Base-by-base conservation (phyloP, 192 early-diverging fungal species). In the Backusella tarrabulga region DNA sequence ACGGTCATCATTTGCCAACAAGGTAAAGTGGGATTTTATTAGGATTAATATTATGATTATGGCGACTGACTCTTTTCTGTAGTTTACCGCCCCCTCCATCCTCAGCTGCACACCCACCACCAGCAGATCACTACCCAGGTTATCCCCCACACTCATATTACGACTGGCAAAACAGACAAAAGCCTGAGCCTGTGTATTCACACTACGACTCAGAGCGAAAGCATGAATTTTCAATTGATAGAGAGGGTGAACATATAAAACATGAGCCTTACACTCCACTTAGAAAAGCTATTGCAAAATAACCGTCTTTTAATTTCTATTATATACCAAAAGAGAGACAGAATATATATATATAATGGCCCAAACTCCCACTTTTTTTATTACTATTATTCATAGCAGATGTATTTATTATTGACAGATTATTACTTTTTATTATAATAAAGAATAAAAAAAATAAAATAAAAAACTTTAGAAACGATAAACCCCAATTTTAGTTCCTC, bases 181-280 rank as follows among this genome's bases (percentile, higher is more conserved):
- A 72, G 7, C 23, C 29, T 29, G 42, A 72, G 14, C 26, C 35
- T 8, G 23, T 72, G 26, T 72, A 42, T 29, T 72, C 67, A n/a
- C 67, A 68, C 34, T 72, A 50, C 32, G 71, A 72, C 34, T 72
- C 71, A 14, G 71, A 72, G 15, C 41, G 71, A 72, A 72, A 44
- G 46, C 71, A 72, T 6, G 71, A 72, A 19, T 72, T 50, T n/a
- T 19, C 67, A 12, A 72, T 44, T 29, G 71, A 72, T 9, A 72
- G 71, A 35, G 40, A 70, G 21, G 35, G n/a, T 38, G 35, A 35
- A 21, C 68, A 70, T 23, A 63, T 63, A 29, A 63, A 63, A 63
- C 26, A 23, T 63, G 56, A 63, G 12, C 23, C 56, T 63, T 63
- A 63, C 12, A 29, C 56, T 63, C 56, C 56, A 63, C 56, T 63